Percentiles rank a stretch among this genome's conserved stretches.
Evolutionary conservation across 2,329 filamentous ascomycete genomes (phyloP).

Genomic region (Exophiala viscosa): DNA sequence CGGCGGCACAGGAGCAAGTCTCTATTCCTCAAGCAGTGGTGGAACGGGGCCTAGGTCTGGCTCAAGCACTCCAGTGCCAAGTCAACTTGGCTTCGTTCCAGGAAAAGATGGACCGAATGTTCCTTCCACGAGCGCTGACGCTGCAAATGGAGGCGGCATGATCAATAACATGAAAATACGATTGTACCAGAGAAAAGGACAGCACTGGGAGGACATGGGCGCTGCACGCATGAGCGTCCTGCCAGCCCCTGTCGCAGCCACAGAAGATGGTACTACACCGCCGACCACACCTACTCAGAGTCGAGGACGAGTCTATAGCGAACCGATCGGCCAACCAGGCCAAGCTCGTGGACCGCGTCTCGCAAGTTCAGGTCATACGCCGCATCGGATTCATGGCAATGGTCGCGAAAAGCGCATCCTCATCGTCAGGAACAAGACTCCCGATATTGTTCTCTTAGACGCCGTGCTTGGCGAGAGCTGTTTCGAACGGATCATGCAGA

Average conservation of each 20-base stretch:
- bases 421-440: conserved; percentile 62
- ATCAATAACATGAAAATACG: conserved; percentile 80
- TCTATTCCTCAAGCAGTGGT: conserved; percentile 43
- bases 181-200: conserved; percentile 70
- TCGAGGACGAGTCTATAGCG: conserved; percentile 30
- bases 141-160: conserved; percentile 53
- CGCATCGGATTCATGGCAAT: conserved; percentile 51
- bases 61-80: conserved; percentile 44
- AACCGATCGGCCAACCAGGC: conserved; percentile 21
- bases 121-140: conserved; percentile 42
- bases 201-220: conserved; percentile 89
- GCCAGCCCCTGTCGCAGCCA: conserved; percentile 46
- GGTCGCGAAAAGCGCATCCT: conserved; percentile 81
- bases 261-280: conserved; percentile 5
- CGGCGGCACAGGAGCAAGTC: conserved; percentile 42
- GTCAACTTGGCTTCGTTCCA: conserved; percentile 42
- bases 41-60: conserved; percentile 36
- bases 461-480: conserved; percentile 79
- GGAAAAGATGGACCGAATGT: conserved; percentile 51
- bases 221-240: conserved; percentile 79
- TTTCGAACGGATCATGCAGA: conserved; percentile 77
- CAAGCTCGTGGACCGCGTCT: conserved; percentile 29
- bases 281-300: conserved; percentile 19
- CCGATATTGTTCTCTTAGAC: conserved; percentile 68
- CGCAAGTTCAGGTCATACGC: conserved; percentile 28